phyloP scores from a whole-genome alignment of 257 asterid species.

The Plantago ovata region DNA sequence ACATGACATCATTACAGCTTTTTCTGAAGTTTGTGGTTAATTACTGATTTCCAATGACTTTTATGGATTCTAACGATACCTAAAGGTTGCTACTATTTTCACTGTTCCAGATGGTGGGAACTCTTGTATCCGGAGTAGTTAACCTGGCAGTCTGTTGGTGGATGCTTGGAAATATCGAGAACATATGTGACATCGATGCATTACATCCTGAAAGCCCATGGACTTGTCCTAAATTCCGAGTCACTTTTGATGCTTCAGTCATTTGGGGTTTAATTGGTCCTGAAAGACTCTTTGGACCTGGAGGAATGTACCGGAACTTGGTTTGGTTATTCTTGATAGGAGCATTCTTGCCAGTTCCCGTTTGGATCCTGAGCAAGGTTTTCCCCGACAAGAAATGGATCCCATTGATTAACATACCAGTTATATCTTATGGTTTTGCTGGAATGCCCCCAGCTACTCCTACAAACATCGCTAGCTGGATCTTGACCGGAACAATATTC shows the following conservation, averaged over 20 bases:
- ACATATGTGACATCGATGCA: conserved; percentile 74
- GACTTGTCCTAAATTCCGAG: conserved; percentile 88
- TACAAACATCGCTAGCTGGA: conserved; percentile 91
- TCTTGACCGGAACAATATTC: conserved; percentile 66
- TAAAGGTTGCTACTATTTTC: background rate
- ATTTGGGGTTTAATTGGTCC: conserved; percentile 94
- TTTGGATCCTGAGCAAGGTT: conserved; percentile 75
- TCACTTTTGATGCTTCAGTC: conserved; percentile 79
- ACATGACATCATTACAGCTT: background rate
- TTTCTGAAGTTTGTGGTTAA: background rate
- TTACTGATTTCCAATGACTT: background rate
- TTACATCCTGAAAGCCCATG: conserved; percentile 85
- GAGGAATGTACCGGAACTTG: conserved; percentile 73
- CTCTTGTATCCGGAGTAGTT: conserved; percentile 65
- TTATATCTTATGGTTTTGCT: conserved; percentile 80
- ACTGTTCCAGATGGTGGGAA: conserved; percentile 54
- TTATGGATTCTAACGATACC: background rate
- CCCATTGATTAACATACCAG: conserved; percentile 76
- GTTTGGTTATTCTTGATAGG: conserved; percentile 89
- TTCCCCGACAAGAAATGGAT: conserved; percentile 90
- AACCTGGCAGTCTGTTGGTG: conserved; percentile 89
- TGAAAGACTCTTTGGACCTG: conserved; percentile 62
- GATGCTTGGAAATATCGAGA: conserved; percentile 78
- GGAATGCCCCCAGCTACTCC: conserved; percentile 99
- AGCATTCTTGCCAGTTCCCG: conserved; percentile 78